A percentile compares a stretch with the other conserved stretches of the same genome.
phyloP scores from a whole-genome alignment of 2,329 filamentous ascomycete genomes.

The Hypoxylon sp. region DNA sequence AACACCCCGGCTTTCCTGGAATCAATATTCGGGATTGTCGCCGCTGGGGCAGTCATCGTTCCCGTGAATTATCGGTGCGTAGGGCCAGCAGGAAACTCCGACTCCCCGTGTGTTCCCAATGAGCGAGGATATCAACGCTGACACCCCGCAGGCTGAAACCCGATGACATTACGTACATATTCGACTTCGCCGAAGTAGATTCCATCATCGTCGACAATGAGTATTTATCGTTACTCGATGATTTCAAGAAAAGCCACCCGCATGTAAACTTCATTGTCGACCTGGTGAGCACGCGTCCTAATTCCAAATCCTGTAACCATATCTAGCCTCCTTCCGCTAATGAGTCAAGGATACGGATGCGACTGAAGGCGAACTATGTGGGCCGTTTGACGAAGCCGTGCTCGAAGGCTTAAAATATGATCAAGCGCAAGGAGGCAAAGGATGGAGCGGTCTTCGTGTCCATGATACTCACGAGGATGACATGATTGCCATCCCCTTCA shows the following conservation, averaged over 20 bases:
- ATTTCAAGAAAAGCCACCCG: constrained; percentile 73
- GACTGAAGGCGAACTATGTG: constrained; percentile 78
- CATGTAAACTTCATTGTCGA: constrained; percentile 83
- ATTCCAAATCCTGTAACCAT: background rate
- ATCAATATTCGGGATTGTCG: constrained; percentile 87
- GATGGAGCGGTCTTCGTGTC: constrained; percentile 82
- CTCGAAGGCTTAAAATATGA: constrained; percentile 85
- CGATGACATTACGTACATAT: constrained; percentile 92
- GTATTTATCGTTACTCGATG: constrained; percentile 77
- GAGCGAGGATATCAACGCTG: constrained; percentile 1
- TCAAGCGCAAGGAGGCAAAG: constrained; percentile 71
- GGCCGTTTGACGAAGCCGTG: constrained; percentile 87
- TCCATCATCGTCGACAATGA: constrained; percentile 89
- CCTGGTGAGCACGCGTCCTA: constrained; percentile 57
- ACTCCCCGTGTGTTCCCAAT: background rate
- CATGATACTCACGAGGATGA: constrained; percentile 83
- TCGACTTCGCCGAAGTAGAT: constrained; percentile 89
- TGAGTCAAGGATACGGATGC: constrained; percentile 80
- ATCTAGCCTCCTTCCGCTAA: constrained; percentile 1
- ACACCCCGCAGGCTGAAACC: constrained; percentile 55
- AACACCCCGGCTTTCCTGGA: constrained; percentile 98
- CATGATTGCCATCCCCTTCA: constrained; percentile 90
- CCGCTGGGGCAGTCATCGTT: constrained; percentile 84
- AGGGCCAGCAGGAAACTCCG: too few species aligned
- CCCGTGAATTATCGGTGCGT: constrained; percentile 68